Evolutionary conservation across 768 basidiomycete species (phyloP).

Genomic region (Macrolepiota albuminosa): DNA sequence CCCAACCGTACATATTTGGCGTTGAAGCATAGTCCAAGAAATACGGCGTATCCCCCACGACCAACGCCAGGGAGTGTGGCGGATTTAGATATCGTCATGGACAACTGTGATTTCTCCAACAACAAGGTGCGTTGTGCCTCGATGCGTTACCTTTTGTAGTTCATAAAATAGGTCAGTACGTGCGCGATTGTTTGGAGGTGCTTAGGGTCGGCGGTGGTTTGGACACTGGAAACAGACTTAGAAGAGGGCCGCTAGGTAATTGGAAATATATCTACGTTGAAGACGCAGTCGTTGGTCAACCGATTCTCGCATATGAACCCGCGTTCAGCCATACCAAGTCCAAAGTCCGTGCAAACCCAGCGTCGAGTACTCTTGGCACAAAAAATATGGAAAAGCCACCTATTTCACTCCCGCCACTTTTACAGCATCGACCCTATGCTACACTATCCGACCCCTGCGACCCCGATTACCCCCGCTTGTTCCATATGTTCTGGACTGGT

Average conservation of each 20-base stretch:
- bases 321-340: background rate
- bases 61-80: slow-evolving; percentile 81
- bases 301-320: slow-evolving; percentile 8
- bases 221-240: slow-evolving; percentile 71
- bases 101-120: slow-evolving; percentile 86
- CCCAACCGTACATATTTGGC: slow-evolving; percentile 76
- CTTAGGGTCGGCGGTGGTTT: slow-evolving; percentile 87
- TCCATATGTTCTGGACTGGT: slow-evolving; percentile 99
- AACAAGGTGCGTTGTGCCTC: slow-evolving; percentile 50
- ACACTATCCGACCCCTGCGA: slow-evolving; percentile 68
- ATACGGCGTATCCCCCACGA: slow-evolving; percentile 81
- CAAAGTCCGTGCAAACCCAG: slow-evolving; percentile 43
- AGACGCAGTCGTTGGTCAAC: slow-evolving; percentile 29
- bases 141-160: background rate
- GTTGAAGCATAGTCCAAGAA: slow-evolving; percentile 52
- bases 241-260: slow-evolving; percentile 71
- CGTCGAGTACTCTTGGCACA: slow-evolving; percentile 53
- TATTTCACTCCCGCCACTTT: slow-evolving; percentile 42
- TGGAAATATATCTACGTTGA: slow-evolving; percentile 92
- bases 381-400: slow-evolving; percentile 58
- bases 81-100: slow-evolving; percentile 88
- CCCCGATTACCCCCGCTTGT: slow-evolving; percentile 78
- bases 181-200: slow-evolving; percentile 96
- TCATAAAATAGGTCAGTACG: slow-evolving; percentile 55
- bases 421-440: slow-evolving; percentile 52